Base-by-base conservation (phyloP, 805 yeast species). In the Candida ascalaphidarum region DNA sequence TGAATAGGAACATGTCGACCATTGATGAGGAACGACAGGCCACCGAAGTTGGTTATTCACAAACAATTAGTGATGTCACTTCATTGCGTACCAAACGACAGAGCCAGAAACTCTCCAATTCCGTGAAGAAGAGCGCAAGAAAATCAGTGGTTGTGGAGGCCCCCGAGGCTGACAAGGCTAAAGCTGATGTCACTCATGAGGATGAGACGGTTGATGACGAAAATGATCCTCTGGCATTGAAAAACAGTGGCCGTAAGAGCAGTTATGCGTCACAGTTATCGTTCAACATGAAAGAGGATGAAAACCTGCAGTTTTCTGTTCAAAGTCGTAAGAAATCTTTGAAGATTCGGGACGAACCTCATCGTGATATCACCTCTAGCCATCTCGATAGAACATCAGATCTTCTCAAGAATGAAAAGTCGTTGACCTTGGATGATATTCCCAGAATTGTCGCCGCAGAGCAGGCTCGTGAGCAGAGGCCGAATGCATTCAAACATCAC, bases 401-500 rank as follows among this genome's bases (percentile, higher is more conserved):
- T 39, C 63, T 83, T 27, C 68, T 86, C 30, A 74, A 79, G 43
- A 81, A 76, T 44, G 94, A 89, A 41, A 83, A 81, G 41, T 79
- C 89, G 0, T 68, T 92, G 29, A 89, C 96, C 0, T 68, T 92
- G 42, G 97, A 92, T 54, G 99, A 92, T 54, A 92, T 92, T 43
- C 95, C 97, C 6, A 69, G 97, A 39, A 89, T 92, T 47, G 96
- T 92, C 6, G 95, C 96, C 2, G 89, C 95, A 7, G 96, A 92
- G 44, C 96, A 89, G 52, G 95, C 97, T 0, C 66, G 96, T 37
- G 95, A 84, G 36, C 80, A 82, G 46, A 69, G 95, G 33, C 96
- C 96, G 2, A 86, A 86, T 52, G 95, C 96, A 0, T 88, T 81
- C 56, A 77, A 81, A 33, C 94, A 81, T 53, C 88, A 81, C 46